phyloP scores from a whole-genome alignment of 306 rosid species.

The Corylus heterophylla region DNA sequence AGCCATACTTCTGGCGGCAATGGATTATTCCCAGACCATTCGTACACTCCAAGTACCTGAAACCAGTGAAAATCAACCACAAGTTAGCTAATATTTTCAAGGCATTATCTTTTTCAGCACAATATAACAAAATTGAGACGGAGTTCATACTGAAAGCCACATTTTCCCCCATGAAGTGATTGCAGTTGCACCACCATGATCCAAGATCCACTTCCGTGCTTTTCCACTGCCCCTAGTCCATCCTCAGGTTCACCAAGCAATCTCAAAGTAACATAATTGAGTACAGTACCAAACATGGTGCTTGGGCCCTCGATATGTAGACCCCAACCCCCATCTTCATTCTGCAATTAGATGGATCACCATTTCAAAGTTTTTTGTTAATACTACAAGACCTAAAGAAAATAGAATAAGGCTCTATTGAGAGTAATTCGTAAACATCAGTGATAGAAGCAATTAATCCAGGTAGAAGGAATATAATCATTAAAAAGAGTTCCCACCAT shows the following conservation, averaged over 20 bases:
- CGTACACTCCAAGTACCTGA: slow-evolving; percentile 82
- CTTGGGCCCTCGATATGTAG: slow-evolving; percentile 88
- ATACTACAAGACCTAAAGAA: neutral
- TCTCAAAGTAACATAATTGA: slow-evolving; percentile 61
- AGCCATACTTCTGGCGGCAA: slow-evolving; percentile 96
- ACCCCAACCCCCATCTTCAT: slow-evolving; percentile 95
- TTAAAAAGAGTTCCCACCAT: neutral
- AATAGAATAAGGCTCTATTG: neutral
- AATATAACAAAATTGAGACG: slow-evolving; percentile 18
- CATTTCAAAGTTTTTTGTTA: neutral
- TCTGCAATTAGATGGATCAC: slow-evolving; percentile 42
- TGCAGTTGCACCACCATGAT: slow-evolving; percentile 76
- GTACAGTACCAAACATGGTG: slow-evolving; percentile 84
- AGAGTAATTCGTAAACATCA: neutral
- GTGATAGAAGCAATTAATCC: neutral
- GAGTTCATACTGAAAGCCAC: slow-evolving; percentile 84
- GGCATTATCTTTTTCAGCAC: neutral
- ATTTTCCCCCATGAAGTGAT: slow-evolving; percentile 93
- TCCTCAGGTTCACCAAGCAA: slow-evolving; percentile 83
- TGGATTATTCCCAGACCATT: slow-evolving; percentile 97
- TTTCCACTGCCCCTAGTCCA: slow-evolving; percentile 62
- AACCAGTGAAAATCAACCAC: slow-evolving; percentile 10
- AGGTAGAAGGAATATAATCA: neutral
- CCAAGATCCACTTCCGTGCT: slow-evolving; percentile 73
- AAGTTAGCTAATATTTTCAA: neutral